Base-by-base conservation (phyloP, 345 rosid species). In the Erucastrum elatum region DNA sequence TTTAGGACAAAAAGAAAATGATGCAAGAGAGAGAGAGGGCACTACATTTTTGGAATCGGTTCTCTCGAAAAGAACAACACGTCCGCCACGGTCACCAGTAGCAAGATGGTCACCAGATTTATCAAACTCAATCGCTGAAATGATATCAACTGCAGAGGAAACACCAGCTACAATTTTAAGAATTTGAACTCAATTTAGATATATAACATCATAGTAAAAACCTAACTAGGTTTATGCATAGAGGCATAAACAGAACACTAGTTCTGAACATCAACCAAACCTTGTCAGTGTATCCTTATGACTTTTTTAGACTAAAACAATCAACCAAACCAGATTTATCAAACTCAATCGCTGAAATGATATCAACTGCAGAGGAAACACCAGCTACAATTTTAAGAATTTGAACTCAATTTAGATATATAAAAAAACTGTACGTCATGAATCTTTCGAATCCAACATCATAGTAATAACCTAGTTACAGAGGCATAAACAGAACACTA, bases 71-170 rank as follows among this genome's bases (percentile, higher is more conserved):
- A 79, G 68, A 68, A 79, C 82, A 67, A 79, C 78, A 31, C 82
- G 78, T 21, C 82, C 82, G 0, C 82, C 82, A 66, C 82, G 82
- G 77, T 79, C 82, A 2, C 78, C 75, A 68, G 86, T 84, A 67
- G 88, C 88, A 39, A 86, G 87, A 65, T 86, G 82, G 70, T 84
- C 84, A 3, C 88, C 88, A 55, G 72, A 77, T 79, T 73, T 84
- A 84, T 86, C 87, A 66, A 86, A 86, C 66, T 86, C 88, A 39
- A 86, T 83, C 12, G 86, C 86, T 8, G 88, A 81, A 51, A 85
- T 85, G 27, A 85, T 79, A 77, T 86, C 86, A 75, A 86, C 88
- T 86, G 31, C 31, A 29, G 31, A 29, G 31, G 31, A 29, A 29
- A 29, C 31, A 29, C 37, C 37, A 34, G 37, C 37, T 34, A 34